phyloP scores from a whole-genome alignment of 257 asterid genomes.

The Scutellaria minor region DNA sequence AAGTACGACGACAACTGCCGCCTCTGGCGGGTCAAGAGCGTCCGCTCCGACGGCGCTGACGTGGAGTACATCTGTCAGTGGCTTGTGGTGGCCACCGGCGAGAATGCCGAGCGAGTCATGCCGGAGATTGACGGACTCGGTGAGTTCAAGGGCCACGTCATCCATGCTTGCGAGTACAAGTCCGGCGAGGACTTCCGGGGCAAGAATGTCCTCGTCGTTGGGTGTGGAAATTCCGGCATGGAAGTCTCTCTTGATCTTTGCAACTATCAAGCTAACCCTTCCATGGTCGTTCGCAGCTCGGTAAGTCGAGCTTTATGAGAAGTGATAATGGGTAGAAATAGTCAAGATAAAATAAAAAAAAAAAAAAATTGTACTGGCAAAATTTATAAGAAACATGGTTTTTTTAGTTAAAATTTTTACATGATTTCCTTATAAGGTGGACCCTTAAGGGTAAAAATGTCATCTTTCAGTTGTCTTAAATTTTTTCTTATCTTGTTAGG shows the following conservation, averaged over 20 bases:
- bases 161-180: slow-evolving; percentile 62
- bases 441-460: too few relatives aligned
- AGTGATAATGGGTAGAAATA: too few relatives aligned
- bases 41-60: slow-evolving; percentile 24
- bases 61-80: slow-evolving; percentile 74
- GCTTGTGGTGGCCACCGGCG: slow-evolving; percentile 82
- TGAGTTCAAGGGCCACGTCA: slow-evolving; percentile 58
- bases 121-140: slow-evolving; percentile 66
- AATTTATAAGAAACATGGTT: too few relatives aligned
- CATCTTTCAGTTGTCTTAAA: too few relatives aligned
- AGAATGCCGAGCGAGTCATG: slow-evolving; percentile 62
- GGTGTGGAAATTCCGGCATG: slow-evolving; percentile 73
- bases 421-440: too few relatives aligned
- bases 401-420: too few relatives aligned
- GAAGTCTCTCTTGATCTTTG: slow-evolving; percentile 66
- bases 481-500: background rate
- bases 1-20: slow-evolving; percentile 58
- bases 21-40: slow-evolving; percentile 64
- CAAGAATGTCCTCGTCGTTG: slow-evolving; percentile 62
- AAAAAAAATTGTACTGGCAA: too few relatives aligned
- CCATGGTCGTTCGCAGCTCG: slow-evolving; percentile 66
- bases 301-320: slow-evolving; percentile 30
- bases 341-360: too few relatives aligned
- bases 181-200: slow-evolving; percentile 59
- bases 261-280: slow-evolving; percentile 53